phyloP scores from a whole-genome alignment of 495 filamentous ascomycete genomes.

The Lophiotrema nucula region DNA sequence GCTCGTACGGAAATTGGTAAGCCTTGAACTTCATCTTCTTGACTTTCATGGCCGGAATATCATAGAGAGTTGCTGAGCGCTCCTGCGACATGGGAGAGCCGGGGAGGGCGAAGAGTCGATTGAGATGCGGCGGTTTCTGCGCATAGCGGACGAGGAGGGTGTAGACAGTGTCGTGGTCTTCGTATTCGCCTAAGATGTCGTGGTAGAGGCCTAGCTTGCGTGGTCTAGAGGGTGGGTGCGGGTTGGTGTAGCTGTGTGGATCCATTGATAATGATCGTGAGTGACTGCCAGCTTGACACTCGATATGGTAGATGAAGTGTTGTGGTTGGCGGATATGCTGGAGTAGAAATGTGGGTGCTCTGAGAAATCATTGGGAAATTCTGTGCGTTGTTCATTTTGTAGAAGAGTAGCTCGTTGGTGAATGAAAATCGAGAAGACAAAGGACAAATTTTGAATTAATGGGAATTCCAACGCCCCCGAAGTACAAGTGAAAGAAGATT shows the following conservation, averaged over 20 bases:
- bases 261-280: background rate
- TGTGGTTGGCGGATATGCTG: too few relatives aligned
- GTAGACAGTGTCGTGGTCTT: background rate
- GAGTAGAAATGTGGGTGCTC: too few relatives aligned
- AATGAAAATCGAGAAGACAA: too few relatives aligned
- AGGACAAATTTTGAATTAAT: too few relatives aligned
- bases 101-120: background rate
- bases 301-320: too few relatives aligned
- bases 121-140: conserved; percentile 64
- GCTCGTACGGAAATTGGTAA: background rate
- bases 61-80: background rate
- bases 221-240: background rate
- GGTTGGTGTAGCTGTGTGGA: background rate
- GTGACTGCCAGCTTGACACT: background rate
- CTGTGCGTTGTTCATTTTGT: too few relatives aligned
- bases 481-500: too few relatives aligned
- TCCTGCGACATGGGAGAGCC: background rate
- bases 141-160: conserved; percentile 54
- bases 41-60: background rate
- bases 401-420: too few relatives aligned
- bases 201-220: background rate
- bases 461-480: too few relatives aligned
- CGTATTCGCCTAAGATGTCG: conserved; percentile 1
- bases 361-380: too few relatives aligned
- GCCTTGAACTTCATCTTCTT: conserved; percentile 1